These are phyloP conservation scores for Tolypocladium tropicale DNA, from an alignment of 2,329 filamentous ascomycete species.

Conservation along the genomic window DNA sequence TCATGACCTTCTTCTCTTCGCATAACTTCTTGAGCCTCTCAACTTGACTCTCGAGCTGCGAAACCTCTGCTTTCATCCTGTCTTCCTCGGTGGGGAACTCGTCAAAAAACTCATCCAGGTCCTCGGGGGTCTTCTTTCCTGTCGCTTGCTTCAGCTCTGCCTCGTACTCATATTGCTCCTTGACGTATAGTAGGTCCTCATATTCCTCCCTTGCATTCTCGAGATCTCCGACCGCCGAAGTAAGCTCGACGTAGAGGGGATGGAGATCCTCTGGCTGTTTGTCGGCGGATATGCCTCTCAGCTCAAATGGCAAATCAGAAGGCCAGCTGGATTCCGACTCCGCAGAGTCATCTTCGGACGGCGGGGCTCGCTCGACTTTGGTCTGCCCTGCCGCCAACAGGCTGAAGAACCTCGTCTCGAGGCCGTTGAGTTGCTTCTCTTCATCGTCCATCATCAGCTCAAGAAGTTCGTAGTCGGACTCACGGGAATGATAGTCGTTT, in stretches of 20 bases:
- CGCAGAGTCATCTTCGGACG: not conserved
- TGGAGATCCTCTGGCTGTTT: slow-evolving; percentile 30
- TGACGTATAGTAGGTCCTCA: slow-evolving; percentile 30
- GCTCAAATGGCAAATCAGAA: slow-evolving; percentile 17
- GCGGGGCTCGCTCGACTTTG: slow-evolving; percentile 3
- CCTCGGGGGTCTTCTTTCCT: slow-evolving; percentile 18
- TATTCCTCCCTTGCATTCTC: slow-evolving; percentile 36
- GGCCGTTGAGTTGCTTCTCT: slow-evolving; percentile 21
- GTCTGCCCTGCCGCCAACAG: slow-evolving; percentile 20
- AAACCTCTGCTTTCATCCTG: slow-evolving; percentile 21
- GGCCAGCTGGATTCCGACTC: slow-evolving; percentile 2
- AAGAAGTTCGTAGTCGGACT: slow-evolving; percentile 25
- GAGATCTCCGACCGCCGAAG: slow-evolving; percentile 32
- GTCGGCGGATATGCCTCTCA: slow-evolving; percentile 24
- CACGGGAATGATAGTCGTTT: slow-evolving; percentile 24
- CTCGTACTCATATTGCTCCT: slow-evolving; percentile 26
- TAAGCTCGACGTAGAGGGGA: slow-evolving; percentile 34
- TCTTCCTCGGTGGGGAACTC: slow-evolving; percentile 28
- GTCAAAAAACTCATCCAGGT: slow-evolving; percentile 33
- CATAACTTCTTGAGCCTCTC: slow-evolving; percentile 27
- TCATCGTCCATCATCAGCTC: slow-evolving; percentile 24
- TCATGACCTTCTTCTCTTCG: slow-evolving; percentile 29
- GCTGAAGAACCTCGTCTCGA: slow-evolving; percentile 29
- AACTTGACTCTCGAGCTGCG: slow-evolving; percentile 21
- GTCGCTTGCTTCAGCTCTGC: slow-evolving; percentile 19